Evolutionary conservation across 192 early-diverging fungal species (phyloP).

Genomic region (Mortierella hygrophila): DNA sequence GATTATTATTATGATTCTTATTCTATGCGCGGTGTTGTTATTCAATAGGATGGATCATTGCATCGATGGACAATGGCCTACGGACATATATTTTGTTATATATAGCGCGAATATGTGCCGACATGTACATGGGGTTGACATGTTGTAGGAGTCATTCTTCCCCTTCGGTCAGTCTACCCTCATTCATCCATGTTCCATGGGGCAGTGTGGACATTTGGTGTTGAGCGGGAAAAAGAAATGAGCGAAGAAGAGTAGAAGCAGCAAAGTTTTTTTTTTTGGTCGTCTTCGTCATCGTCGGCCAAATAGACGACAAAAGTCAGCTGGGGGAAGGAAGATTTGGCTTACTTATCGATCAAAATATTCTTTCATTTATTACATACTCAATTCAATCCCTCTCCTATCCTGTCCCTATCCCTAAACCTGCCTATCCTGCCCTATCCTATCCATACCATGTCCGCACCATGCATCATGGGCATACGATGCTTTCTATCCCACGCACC

Average conservation of each 20-base stretch:
- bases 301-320: background rate
- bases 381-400: background rate
- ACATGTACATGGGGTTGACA: background rate
- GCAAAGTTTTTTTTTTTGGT: background rate
- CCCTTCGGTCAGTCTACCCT: background rate
- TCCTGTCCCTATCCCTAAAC: background rate
- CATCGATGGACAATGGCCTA: background rate
- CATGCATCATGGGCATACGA: background rate
- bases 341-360: background rate
- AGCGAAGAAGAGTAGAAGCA: background rate
- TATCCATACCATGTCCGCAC: background rate
- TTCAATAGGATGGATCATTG: background rate
- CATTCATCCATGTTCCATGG: background rate
- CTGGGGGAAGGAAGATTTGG: background rate
- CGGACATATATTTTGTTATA: background rate
- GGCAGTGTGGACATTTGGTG: background rate
- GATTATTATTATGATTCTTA: background rate
- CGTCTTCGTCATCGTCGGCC: background rate
- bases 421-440: background rate
- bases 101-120: background rate
- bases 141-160: background rate
- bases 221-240: conserved; percentile 4
- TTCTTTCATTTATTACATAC: background rate
- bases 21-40: background rate
- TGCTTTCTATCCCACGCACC: background rate